A percentile compares a stretch with the other conserved stretches of the same genome.
Conservation (phyloP, 768 basidiomycete genomes). For the Tulasnella calospora region DNA sequence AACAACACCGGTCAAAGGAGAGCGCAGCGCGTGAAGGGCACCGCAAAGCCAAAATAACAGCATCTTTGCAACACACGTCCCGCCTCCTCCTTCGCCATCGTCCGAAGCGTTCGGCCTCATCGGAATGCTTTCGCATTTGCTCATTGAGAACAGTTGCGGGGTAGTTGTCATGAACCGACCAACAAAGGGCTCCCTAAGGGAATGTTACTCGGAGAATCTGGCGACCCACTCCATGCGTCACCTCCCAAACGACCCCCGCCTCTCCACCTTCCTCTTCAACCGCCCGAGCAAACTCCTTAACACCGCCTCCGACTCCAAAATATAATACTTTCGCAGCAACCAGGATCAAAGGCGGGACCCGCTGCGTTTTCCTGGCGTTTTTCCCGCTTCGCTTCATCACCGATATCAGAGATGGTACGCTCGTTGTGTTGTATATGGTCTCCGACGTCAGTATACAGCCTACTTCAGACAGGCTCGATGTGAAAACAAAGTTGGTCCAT, state of each 20-base stretch:
- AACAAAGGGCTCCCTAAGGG: background rate
- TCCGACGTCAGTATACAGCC: constrained; percentile 83
- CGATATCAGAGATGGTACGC: constrained; percentile 54
- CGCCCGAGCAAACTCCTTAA: constrained; percentile 62
- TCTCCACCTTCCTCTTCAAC: constrained; percentile 46
- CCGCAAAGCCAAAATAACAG: constrained; percentile 4
- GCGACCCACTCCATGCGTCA: constrained; percentile 24
- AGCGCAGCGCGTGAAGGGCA: background rate
- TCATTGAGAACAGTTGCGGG: background rate
- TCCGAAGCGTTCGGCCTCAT: background rate
- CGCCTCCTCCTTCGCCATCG: background rate
- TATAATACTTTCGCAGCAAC: constrained; percentile 90
- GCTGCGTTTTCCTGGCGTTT: background rate
- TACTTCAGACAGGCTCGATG: constrained; percentile 38
- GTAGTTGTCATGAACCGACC: background rate
- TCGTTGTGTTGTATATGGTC: constrained; percentile 77
- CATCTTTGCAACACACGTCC: background rate
- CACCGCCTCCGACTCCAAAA: constrained; percentile 91
- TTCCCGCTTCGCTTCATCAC: constrained; percentile 24
- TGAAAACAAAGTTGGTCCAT: constrained; percentile 55
- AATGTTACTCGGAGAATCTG: constrained; percentile 19
- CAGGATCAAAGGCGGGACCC: constrained; percentile 46
- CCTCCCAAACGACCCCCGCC: constrained; percentile 62
- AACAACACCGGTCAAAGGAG: background rate
- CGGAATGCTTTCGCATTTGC: background rate